Conservation (phyloP, 2,329 filamentous ascomycete species). For the Pseudogymnoascus sp. region DNA sequence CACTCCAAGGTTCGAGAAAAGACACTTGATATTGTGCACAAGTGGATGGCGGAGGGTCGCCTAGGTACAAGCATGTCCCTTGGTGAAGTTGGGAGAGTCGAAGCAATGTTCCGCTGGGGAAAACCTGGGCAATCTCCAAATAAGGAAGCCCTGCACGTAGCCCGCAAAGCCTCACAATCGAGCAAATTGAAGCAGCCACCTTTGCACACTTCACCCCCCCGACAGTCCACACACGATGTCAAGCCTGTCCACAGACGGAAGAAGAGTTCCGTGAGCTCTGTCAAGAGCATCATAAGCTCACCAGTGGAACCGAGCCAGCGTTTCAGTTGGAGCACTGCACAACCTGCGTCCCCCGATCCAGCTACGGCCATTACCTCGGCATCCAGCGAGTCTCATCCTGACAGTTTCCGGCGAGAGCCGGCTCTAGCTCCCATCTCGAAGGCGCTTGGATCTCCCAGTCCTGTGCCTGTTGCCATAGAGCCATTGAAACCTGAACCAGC, state of each 20-base stretch:
- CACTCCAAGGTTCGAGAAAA: slow-evolving; percentile 45
- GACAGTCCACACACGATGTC: not conserved
- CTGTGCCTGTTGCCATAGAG: not conserved
- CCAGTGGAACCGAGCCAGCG: not conserved
- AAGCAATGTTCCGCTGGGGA: slow-evolving; percentile 51
- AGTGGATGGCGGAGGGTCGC: slow-evolving; percentile 60
- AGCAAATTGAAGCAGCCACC: not conserved
- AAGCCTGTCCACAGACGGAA: not conserved
- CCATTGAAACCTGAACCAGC: not conserved
- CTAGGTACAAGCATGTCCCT: slow-evolving; percentile 43
- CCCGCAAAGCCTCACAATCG: not conserved
- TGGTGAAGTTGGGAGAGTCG: slow-evolving; percentile 38
- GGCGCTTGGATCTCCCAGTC: not conserved
- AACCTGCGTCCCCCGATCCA: not conserved
- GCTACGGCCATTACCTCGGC: not conserved
- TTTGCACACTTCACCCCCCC: not conserved
- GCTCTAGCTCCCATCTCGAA: not conserved
- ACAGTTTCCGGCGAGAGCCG: not conserved
- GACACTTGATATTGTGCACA: slow-evolving; percentile 49
- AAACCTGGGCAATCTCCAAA: not conserved
- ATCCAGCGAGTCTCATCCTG: not conserved
- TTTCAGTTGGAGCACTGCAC: not conserved
- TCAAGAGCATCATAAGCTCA: not conserved
- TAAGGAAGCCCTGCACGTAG: not conserved
- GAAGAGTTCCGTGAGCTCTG: not conserved